Base-by-base conservation (phyloP, 108 stramenopile species). In the Cyclostephanos invisitatus region DNA sequence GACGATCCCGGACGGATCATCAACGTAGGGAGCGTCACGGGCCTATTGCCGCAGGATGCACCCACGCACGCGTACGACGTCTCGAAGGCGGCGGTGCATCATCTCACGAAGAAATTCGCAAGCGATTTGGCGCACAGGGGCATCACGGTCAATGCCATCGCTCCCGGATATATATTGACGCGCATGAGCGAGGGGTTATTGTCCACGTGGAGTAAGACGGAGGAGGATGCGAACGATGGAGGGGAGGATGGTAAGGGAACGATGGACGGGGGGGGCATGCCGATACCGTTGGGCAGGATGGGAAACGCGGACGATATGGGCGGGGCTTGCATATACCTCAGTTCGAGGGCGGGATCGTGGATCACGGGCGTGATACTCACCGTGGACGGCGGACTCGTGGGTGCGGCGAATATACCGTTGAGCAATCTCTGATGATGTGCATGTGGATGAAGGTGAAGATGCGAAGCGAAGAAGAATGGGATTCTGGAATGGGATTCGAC, bases 21-120 rank as follows among this genome's bases (percentile, higher is more conserved):
- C 67, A 98, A 96, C 66, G 87, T 98, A 48, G 97, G 96, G n/a
- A 87, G 85, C 62, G 81, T 96, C 17, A 89, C 90, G n/a, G 97
- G 97, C 59, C 62, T 98, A 20, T 29, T 92, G 10, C 89, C 92
- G 10, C 92, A 96, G 67, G 86, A 82, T 0, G 94, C 94, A 40
- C 96, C 96, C 0, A 96, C 96, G 7, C 93, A 96, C 70, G 96
- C 96, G n/a, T 98, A 98, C 81, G 96, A 96, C 72, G 88, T 87
- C 18, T 82, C 79, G 74, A 98, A 98, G 84, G 97, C 93, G 5
- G 97, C 95, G 7, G 93, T 96, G 8, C 96, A 96, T 70, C 85
- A 90, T 40, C 66, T 98, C 25, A 98, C 97, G 12, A 91, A 87
- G 62, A 96, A 96, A 81, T 64, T 96, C 18, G 88, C 94, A 0